phyloP scores from a whole-genome alignment of 306 rosid species.

The Coriaria nepalensis region DNA sequence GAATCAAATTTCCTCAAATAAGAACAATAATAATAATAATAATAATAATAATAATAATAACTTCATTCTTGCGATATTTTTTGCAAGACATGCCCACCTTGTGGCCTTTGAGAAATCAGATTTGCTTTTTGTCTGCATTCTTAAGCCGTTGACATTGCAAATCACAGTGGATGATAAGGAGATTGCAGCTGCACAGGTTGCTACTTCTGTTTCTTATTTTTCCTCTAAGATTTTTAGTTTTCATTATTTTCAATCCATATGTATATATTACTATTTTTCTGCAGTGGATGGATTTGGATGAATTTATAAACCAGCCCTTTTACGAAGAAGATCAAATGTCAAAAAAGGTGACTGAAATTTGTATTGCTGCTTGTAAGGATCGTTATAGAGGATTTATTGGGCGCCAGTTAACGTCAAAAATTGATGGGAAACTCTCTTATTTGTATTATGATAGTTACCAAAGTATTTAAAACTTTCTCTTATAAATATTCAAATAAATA shows the following conservation, averaged over 20 bases:
- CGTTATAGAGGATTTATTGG: conserved; percentile 19
- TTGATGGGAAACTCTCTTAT: conserved; percentile 16
- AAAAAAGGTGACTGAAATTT: conserved; percentile 16
- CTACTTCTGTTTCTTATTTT: not conserved
- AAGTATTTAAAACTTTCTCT: not conserved
- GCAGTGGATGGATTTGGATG: conserved; percentile 30
- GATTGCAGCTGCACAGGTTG: conserved; percentile 30
- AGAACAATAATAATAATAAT: no score
- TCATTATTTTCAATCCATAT: not conserved
- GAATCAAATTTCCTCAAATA: no score
- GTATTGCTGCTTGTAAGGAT: conserved; percentile 19
- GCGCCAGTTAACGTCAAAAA: conserved; percentile 17
- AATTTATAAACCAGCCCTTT: conserved; percentile 13
- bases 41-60: no score
- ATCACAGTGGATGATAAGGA: conserved; percentile 32
- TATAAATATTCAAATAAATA: no score
- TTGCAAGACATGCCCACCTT: conserved; percentile 24
- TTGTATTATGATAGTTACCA: conserved; percentile 9
- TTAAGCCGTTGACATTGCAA: conserved; percentile 24
- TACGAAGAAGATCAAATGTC: conserved; percentile 25
- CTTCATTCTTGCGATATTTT: not conserved
- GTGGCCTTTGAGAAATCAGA: conserved; percentile 34
- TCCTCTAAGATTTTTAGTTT: not conserved
- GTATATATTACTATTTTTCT: not conserved
- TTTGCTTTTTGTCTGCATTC: conserved; percentile 35